A percentile compares a stretch with the other conserved stretches of the same genome.
These are phyloP conservation scores for Paecilomyces niveus DNA, from an alignment of 2,329 filamentous ascomycete genomes.

Conservation along the genomic window DNA sequence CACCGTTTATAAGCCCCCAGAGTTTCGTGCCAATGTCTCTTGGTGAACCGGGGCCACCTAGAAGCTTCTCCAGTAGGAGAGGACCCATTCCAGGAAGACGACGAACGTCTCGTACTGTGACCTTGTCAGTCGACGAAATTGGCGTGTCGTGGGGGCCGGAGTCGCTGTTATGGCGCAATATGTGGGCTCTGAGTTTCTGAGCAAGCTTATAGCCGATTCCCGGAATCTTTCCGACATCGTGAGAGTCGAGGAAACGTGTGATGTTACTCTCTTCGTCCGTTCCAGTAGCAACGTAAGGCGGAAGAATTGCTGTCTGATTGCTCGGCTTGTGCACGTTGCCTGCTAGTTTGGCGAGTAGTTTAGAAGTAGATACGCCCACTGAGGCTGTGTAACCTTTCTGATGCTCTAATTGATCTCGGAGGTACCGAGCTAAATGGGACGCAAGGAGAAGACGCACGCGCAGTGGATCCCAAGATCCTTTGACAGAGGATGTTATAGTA, in stretches of 20 bases:
- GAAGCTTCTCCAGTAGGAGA: slow-evolving; percentile 57
- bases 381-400: slow-evolving; percentile 80
- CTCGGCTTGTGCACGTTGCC: slow-evolving; percentile 81
- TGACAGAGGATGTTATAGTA: slow-evolving; percentile 16
- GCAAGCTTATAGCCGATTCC: slow-evolving; percentile 79
- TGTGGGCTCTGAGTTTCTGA: slow-evolving; percentile 56
- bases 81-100: slow-evolving; percentile 56
- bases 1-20: slow-evolving; percentile 74
- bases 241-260: slow-evolving; percentile 62
- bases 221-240: slow-evolving; percentile 73
- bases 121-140: slow-evolving; percentile 40
- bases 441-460: slow-evolving; percentile 63
- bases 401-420: slow-evolving; percentile 66
- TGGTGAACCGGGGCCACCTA: slow-evolving; percentile 63
- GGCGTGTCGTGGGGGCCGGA: slow-evolving; percentile 23
- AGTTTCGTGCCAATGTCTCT: slow-evolving; percentile 64
- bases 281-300: slow-evolving; percentile 44
- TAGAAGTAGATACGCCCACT: slow-evolving; percentile 81
- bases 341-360: slow-evolving; percentile 76
- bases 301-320: slow-evolving; percentile 75
- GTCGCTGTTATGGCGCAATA: slow-evolving; percentile 41
- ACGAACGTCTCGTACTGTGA: slow-evolving; percentile 63
- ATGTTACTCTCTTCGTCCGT: slow-evolving; percentile 43
- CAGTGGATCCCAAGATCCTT: slow-evolving; percentile 17
- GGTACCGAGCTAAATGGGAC: slow-evolving; percentile 70